phyloP scores from a whole-genome alignment of 2,329 filamentous ascomycete species.

The Thermochaetoides dissita region DNA sequence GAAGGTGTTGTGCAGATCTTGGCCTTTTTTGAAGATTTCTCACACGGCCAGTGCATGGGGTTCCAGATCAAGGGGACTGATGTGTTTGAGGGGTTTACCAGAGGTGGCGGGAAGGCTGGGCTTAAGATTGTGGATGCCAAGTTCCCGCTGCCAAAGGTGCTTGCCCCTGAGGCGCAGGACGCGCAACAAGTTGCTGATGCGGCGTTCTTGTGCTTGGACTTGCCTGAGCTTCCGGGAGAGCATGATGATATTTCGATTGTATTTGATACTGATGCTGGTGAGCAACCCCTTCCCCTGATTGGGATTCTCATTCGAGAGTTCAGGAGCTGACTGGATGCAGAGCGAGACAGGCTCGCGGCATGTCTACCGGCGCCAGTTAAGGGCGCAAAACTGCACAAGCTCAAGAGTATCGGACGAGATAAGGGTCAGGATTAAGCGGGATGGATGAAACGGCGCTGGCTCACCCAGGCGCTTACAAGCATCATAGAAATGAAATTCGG shows the following conservation, averaged over 20 bases:
- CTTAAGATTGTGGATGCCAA: constrained; percentile 80
- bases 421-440: too few relatives aligned
- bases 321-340: constrained; percentile 20
- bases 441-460: too few relatives aligned
- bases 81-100: constrained; percentile 56
- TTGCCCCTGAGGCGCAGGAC: constrained; percentile 16
- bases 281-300: constrained; percentile 22
- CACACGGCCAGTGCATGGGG: constrained; percentile 76
- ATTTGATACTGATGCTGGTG: constrained; percentile 68
- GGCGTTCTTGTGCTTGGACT: constrained; percentile 71
- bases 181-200: constrained; percentile 42
- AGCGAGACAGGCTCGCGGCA: constrained; percentile 38
- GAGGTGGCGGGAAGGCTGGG: constrained; percentile 48
- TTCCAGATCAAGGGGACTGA: constrained; percentile 77
- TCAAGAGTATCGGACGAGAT: constrained; percentile 10
- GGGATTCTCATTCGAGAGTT: too few relatives aligned
- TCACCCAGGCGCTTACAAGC: too few relatives aligned
- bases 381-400: constrained; percentile 17
- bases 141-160: constrained; percentile 62
- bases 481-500: not conserved
- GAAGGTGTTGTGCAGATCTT: constrained; percentile 65
- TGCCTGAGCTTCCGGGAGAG: constrained; percentile 79
- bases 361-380: constrained; percentile 45
- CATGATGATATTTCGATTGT: constrained; percentile 80
- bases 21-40: constrained; percentile 80